phyloP scores from a whole-genome alignment of 768 basidiomycete species.

The Termitomyces sp. region DNA sequence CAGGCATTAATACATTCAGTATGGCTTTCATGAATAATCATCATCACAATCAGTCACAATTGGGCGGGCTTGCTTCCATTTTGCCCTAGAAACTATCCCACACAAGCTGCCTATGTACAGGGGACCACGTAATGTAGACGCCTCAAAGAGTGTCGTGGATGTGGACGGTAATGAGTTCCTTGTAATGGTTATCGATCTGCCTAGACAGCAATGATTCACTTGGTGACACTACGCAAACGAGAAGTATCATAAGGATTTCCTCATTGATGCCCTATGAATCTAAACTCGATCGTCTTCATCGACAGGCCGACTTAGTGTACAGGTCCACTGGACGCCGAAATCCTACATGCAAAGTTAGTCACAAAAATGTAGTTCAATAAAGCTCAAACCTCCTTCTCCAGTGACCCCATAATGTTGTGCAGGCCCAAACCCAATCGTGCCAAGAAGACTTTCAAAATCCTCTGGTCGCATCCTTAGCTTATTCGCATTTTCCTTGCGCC shows the following conservation, averaged over 20 bases:
- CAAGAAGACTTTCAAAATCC: slow-evolving; percentile 51
- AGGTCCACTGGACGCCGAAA: slow-evolving; percentile 61
- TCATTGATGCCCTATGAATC: background rate
- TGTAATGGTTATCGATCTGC: background rate
- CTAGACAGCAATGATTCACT: background rate
- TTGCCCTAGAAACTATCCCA: background rate
- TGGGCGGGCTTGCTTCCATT: too few relatives aligned
- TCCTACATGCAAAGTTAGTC: slow-evolving; percentile 28
- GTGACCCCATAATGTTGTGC: slow-evolving; percentile 42
- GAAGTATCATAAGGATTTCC: background rate
- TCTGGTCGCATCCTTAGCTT: slow-evolving; percentile 54
- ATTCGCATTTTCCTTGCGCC: slow-evolving; percentile 55
- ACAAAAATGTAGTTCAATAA: background rate
- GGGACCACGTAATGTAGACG: background rate
- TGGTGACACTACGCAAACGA: too few relatives aligned
- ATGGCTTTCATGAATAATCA: background rate
- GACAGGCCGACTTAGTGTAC: slow-evolving; percentile 35
- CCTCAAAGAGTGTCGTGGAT: background rate
- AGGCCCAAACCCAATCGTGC: slow-evolving; percentile 55
- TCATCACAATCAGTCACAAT: background rate
- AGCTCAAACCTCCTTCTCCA: slow-evolving; percentile 60
- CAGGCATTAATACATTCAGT: background rate
- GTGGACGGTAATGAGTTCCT: background rate
- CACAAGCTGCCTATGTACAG: background rate
- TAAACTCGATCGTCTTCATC: background rate